Conservation (phyloP, 371 early-diverging fungal genomes). For the Rhizopus sp. region DNA sequence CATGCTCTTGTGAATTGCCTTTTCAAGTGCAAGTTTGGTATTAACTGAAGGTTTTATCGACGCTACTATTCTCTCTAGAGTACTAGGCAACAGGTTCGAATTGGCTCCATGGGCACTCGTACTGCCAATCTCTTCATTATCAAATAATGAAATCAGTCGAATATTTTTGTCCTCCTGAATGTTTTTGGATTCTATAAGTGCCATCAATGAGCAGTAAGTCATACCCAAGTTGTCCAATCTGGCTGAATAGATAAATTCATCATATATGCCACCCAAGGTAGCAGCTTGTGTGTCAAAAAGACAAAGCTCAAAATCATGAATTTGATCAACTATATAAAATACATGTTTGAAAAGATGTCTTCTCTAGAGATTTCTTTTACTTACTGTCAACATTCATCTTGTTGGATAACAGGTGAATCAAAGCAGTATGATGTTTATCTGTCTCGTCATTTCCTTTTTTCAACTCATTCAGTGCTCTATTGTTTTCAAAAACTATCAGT, state of each 20-base stretch:
- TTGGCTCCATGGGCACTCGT: constrained; percentile 90
- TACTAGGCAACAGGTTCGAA: constrained; percentile 77
- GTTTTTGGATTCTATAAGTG: neutral
- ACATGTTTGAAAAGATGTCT: neutral
- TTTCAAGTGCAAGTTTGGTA: constrained; percentile 64
- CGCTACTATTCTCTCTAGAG: constrained; percentile 59
- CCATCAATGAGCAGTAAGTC: constrained; percentile 72
- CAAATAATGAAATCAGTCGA: constrained; percentile 87
- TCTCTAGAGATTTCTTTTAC: constrained; percentile 2
- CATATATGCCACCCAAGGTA: constrained; percentile 78
- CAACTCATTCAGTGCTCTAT: constrained; percentile 23
- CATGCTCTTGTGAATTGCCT: constrained; percentile 78
- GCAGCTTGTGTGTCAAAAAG: constrained; percentile 82
- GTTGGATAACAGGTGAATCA: constrained; percentile 71
- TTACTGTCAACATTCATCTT: constrained; percentile 66
- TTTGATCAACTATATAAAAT: constrained; percentile 56
- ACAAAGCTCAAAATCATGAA: constrained; percentile 94
- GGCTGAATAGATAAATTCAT: constrained; percentile 91
- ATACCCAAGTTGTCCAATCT: constrained; percentile 94
- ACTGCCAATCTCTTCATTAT: constrained; percentile 97
- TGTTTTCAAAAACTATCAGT: neutral
- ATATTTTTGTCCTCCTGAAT: constrained; percentile 65
- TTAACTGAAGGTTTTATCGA: constrained; percentile 29
- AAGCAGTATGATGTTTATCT: constrained; percentile 70
- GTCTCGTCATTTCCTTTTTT: constrained; percentile 16